Percentiles rank a stretch among this genome's conserved stretches.
Conservation (phyloP, 2,329 filamentous ascomycete species). For the Cladophialophora bantiana region DNA sequence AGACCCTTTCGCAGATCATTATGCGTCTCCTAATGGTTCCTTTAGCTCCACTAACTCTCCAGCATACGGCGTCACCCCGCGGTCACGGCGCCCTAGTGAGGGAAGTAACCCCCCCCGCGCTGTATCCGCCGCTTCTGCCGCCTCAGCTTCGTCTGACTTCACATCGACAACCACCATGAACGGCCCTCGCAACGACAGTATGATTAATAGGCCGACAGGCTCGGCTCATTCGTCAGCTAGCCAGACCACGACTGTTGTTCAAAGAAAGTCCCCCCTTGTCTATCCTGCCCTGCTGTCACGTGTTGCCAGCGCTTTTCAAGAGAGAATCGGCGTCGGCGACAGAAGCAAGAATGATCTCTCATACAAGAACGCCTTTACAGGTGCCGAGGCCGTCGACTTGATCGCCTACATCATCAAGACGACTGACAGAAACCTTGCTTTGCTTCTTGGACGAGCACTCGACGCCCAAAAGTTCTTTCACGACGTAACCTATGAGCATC, state of each 20-base stretch:
- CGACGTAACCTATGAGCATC: conserved; percentile 97
- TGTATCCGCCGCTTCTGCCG: conserved; percentile 88
- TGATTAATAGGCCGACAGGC: conserved; percentile 61
- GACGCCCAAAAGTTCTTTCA: conserved; percentile 99
- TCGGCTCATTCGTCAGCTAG: conserved; percentile 63
- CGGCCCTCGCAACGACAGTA: conserved; percentile 64
- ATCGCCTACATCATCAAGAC: conserved; percentile 97
- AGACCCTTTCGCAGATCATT: conserved; percentile 44
- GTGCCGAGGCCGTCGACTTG: conserved; percentile 92
- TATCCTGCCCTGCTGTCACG: conserved; percentile 94
- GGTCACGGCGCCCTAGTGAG: conserved; percentile 53
- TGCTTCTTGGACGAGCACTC: conserved; percentile 86
- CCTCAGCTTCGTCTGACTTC: conserved; percentile 34
- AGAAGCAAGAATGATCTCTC: conserved; percentile 95
- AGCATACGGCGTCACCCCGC: conserved; percentile 41
- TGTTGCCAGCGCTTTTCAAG: conserved; percentile 89
- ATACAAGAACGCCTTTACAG: conserved; percentile 97
- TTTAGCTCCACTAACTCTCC: conserved; percentile 38
- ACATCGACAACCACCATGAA: conserved; percentile 65
- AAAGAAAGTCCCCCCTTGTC: conserved; percentile 78
- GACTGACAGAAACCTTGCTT: conserved; percentile 89
- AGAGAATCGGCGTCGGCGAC: conserved; percentile 84
- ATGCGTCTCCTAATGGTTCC: conserved; percentile 32
- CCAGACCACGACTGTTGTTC: conserved; percentile 67
- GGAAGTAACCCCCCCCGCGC: conserved; percentile 62